These are phyloP conservation scores for Aspergillus pseudoviridinutans DNA, from an alignment of 2,329 filamentous ascomycete genomes.

Conservation along the genomic window DNA sequence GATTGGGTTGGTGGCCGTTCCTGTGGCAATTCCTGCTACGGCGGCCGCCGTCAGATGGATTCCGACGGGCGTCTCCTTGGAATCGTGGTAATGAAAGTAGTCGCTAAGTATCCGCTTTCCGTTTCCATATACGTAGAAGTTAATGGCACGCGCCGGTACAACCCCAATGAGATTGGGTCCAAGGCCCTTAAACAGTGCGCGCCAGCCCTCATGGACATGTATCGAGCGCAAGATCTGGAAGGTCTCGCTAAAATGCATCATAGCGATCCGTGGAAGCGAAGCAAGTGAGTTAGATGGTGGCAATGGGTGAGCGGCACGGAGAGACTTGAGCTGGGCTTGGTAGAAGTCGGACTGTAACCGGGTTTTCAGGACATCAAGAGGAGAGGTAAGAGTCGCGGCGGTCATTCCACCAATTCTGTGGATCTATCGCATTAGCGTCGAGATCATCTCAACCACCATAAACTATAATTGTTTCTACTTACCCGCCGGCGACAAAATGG, in stretches of 20 bases:
- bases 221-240: constrained; percentile 80
- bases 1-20: constrained; percentile 90
- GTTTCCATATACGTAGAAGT: constrained; percentile 92
- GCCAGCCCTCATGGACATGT: constrained; percentile 74
- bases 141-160: constrained; percentile 83
- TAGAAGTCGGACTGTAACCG: constrained; percentile 93
- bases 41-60: constrained; percentile 77
- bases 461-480: constrained; percentile 32
- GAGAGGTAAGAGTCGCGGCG: constrained; percentile 85
- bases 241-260: constrained; percentile 78
- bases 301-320: constrained; percentile 56
- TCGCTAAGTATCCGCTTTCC: constrained; percentile 78
- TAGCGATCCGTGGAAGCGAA: constrained; percentile 61
- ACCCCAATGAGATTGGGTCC: constrained; percentile 88
- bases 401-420: constrained; percentile 81
- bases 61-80: constrained; percentile 57
- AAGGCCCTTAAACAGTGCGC: constrained; percentile 88
- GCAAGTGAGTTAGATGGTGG: constrained; percentile 49
- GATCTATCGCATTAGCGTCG: constrained; percentile 7
- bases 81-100: constrained; percentile 47
- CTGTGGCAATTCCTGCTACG: constrained; percentile 76
- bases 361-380: constrained; percentile 90
- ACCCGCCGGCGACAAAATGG: constrained; percentile 89
- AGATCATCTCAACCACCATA: background rate
- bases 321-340: constrained; percentile 69